These are phyloP conservation scores for Camellia japonica DNA, from an alignment of 148 eudicot species.

Conservation along the genomic window DNA sequence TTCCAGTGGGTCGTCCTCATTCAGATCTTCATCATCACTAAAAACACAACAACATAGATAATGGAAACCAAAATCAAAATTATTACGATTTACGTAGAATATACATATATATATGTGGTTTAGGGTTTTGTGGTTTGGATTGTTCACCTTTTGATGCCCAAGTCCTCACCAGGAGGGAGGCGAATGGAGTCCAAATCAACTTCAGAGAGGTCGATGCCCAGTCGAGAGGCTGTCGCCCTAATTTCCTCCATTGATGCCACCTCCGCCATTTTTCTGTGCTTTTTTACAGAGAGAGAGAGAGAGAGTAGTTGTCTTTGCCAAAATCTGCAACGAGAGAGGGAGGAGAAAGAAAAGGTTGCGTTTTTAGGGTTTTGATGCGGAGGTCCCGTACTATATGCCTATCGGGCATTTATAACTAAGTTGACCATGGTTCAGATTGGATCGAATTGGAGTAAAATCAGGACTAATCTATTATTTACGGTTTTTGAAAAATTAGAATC, in stretches of 20 bases:
- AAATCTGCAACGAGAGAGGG: too few relatives aligned
- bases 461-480: too few relatives aligned
- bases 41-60: neutral
- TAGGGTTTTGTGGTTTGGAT: neutral
- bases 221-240: slow-evolving; percentile 36
- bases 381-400: too few relatives aligned
- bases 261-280: slow-evolving; percentile 28
- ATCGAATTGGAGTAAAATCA: too few relatives aligned
- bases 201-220: slow-evolving; percentile 39
- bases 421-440: too few relatives aligned
- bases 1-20: slow-evolving; percentile 52
- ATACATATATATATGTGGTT: too few relatives aligned
- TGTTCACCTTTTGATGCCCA: slow-evolving; percentile 58
- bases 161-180: slow-evolving; percentile 61
- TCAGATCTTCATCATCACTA: slow-evolving; percentile 65
- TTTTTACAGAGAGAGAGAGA: neutral
- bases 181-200: slow-evolving; percentile 48
- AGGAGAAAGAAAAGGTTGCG: too few relatives aligned
- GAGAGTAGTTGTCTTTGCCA: too few relatives aligned
- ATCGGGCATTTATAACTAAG: too few relatives aligned
- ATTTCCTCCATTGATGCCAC: slow-evolving; percentile 45
- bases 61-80: neutral
- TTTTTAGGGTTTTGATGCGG: too few relatives aligned
- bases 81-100: neutral
- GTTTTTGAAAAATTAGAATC: too few relatives aligned